Conservation (phyloP, 192 early-diverging fungal genomes). For the Mortierella claussenii region DNA sequence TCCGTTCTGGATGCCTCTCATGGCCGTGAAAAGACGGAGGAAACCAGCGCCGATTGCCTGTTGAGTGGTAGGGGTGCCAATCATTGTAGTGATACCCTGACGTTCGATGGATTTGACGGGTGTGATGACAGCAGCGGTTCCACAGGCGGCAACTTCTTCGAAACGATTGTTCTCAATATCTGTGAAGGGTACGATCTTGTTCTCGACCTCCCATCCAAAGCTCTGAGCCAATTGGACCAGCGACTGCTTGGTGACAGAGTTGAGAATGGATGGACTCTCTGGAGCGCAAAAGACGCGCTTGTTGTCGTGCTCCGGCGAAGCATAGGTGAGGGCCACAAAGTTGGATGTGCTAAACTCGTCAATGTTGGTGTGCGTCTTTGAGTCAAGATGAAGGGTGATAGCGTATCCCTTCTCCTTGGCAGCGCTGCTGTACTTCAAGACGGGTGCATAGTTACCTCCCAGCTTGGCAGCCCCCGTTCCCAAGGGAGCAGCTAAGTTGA, state of each 20-base stretch:
- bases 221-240: slow-evolving; percentile 68
- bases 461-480: slow-evolving; percentile 73
- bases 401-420: slow-evolving; percentile 74
- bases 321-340: slow-evolving; percentile 72
- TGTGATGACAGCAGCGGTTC: slow-evolving; percentile 82
- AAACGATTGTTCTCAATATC: slow-evolving; percentile 69
- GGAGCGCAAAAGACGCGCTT: slow-evolving; percentile 74
- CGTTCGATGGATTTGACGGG: slow-evolving; percentile 75
- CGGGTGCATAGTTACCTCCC: slow-evolving; percentile 81
- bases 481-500: slow-evolving; percentile 59
- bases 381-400: slow-evolving; percentile 79
- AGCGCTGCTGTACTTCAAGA: slow-evolving; percentile 63
- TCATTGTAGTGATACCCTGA: slow-evolving; percentile 54
- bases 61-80: slow-evolving; percentile 57
- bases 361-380: slow-evolving; percentile 67
- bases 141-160: slow-evolving; percentile 75
- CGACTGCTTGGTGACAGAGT: slow-evolving; percentile 75
- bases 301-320: slow-evolving; percentile 58
- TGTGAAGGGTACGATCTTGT: slow-evolving; percentile 60
- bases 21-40: slow-evolving; percentile 63
- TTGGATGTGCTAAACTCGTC: slow-evolving; percentile 86
- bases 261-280: slow-evolving; percentile 65
- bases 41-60: slow-evolving; percentile 63
- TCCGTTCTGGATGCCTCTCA: slow-evolving; percentile 75
- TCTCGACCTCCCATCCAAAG: slow-evolving; percentile 74